Evolutionary conservation across 345 rosid genomes (phyloP), one percentile per base, ranked within the genome.

Genomic region (Pseudoturritis turrita): DNA sequence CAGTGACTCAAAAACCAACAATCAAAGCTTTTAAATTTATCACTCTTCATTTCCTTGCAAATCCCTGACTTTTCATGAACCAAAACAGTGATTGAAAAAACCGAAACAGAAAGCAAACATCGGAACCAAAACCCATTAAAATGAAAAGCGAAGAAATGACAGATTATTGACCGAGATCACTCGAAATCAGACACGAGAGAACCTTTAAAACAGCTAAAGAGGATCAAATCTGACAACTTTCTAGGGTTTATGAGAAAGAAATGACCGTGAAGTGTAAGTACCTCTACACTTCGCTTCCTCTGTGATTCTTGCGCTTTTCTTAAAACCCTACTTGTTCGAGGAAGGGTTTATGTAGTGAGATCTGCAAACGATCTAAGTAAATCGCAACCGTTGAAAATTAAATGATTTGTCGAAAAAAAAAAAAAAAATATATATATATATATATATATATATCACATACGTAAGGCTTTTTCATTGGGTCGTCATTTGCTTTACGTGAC

Each of bases 251-350:
- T 25, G 43, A 44, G 43, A 52, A 18, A 14, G 62, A 50, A 59
- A 50, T 58, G 68, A 56, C 50, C 0, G 2, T 33, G 23, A 41
- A 7, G 62, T 67, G 60, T 37, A 31, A 15, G 29, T 49, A 67
- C 74, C 74, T 75, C 44, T 13, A 13, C 57, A 46, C 52, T 73
- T 49, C 0, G 77, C 66, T 66, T 58, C 40, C 73, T 60, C 69
- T 23, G 15, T n/a, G 67, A 57, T 47, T 52, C 41, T 8, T 39
- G 17, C 11, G 63, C 40, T 59, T 43, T 6, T 50, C 54, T 39
- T 60, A 62, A 71, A 75, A 75, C 74, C 78, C 74, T 60, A 75
- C 64, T 75, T 60, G 58, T 10, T 56, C 62, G 19, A 60, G 3
- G 14, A 60, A 44, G 64, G 74, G 74, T 68, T 75, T 75, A 75